These are phyloP conservation scores for Pseudogymnoascus sp. DNA, from an alignment of 2,329 filamentous ascomycete genomes.

Conservation along the genomic window DNA sequence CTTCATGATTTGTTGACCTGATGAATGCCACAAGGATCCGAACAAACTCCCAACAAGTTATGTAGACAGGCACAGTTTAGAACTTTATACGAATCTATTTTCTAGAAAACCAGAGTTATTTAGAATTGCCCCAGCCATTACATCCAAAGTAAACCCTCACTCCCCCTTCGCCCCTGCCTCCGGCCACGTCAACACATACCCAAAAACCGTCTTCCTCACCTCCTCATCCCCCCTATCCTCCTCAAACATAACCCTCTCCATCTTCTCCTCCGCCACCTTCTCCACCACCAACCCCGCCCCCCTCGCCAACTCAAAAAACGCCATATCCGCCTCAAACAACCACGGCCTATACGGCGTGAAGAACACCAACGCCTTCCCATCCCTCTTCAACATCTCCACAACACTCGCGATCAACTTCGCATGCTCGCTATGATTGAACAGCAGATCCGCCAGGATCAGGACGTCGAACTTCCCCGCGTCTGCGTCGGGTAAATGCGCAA, in stretches of 20 bases:
- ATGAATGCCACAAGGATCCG: background rate
- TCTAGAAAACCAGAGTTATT: background rate
- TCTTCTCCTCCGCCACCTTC: conserved; percentile 70
- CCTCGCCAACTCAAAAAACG: conserved; percentile 73
- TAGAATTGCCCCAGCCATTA: background rate
- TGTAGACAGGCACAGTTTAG: background rate
- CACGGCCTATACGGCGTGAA: conserved; percentile 93
- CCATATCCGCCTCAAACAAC: conserved; percentile 75
- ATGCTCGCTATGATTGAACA: conserved; percentile 90
- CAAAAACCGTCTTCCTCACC: conserved; percentile 64
- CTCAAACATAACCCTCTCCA: conserved; percentile 85
- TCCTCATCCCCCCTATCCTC: conserved; percentile 78
- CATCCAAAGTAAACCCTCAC: background rate
- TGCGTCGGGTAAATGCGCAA: conserved; percentile 43
- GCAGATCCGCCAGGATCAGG: conserved; percentile 75
- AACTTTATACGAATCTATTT: background rate
- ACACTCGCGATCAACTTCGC: conserved; percentile 67
- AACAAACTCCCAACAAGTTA: background rate
- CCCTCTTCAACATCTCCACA: conserved; percentile 48
- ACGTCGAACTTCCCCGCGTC: conserved; percentile 57
- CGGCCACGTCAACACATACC: conserved; percentile 25
- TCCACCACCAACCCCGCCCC: conserved; percentile 66
- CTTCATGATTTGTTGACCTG: no score
- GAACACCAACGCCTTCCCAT: conserved; percentile 63
- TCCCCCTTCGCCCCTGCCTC: background rate